A percentile compares a stretch with the other conserved stretches of the same genome.
These are phyloP conservation scores for Neolentinus lepideus DNA, from an alignment of 1,284 basidiomycete genomes.

Conservation along the genomic window DNA sequence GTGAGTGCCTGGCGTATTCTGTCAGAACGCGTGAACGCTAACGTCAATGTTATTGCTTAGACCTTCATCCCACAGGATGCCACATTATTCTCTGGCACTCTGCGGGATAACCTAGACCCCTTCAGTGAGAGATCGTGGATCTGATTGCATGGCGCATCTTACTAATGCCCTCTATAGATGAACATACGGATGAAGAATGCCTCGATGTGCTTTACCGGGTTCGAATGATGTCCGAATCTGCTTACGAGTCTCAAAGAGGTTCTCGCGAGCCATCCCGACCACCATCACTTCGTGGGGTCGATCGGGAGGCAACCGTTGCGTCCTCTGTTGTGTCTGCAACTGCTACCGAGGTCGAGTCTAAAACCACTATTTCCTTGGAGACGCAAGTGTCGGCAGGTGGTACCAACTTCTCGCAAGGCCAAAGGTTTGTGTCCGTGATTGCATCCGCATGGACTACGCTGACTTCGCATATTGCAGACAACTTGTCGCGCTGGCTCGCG, in stretches of 20 bases:
- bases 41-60: slow-evolving; percentile 23
- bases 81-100: slow-evolving; percentile 80
- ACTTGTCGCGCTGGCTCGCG: slow-evolving; percentile 74
- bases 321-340: slow-evolving; percentile 30
- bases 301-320: slow-evolving; percentile 24
- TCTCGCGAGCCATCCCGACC: slow-evolving; percentile 44
- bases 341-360: slow-evolving; percentile 41
- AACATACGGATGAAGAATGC: slow-evolving; percentile 78
- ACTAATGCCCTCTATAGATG: slow-evolving; percentile 32
- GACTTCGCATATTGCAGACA: background rate
- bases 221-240: slow-evolving; percentile 48
- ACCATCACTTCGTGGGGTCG: slow-evolving; percentile 30
- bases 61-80: slow-evolving; percentile 84
- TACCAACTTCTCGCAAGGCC: slow-evolving; percentile 80
- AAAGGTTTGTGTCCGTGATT: slow-evolving; percentile 43
- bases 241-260: slow-evolving; percentile 34
- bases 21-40: background rate
- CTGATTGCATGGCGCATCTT: slow-evolving; percentile 8
- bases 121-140: slow-evolving; percentile 38
- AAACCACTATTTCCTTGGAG: slow-evolving; percentile 54
- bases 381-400: slow-evolving; percentile 76
- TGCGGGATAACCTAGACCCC: slow-evolving; percentile 85
- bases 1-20: slow-evolving; percentile 28
- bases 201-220: slow-evolving; percentile 61
- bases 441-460: background rate